phyloP scores from a whole-genome alignment of 495 filamentous ascomycete genomes.

The Hypomontagnella monticulosa region DNA sequence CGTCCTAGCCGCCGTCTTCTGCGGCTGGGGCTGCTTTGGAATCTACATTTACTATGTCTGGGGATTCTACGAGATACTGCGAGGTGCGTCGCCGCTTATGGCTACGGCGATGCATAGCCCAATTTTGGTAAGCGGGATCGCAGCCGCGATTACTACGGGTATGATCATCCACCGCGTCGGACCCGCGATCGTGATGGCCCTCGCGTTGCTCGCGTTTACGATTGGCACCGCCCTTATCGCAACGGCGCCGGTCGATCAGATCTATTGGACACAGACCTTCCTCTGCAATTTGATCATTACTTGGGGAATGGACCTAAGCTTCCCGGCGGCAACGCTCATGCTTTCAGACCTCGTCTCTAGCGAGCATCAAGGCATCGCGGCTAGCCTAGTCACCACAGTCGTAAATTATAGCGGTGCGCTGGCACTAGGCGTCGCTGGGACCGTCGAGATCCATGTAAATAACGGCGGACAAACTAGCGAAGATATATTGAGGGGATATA shows the following conservation, averaged over 20 bases:
- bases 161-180: conserved; percentile 58
- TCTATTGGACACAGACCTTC: conserved; percentile 59
- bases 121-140: conserved; percentile 58
- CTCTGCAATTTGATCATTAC: conserved; percentile 60
- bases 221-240: conserved; percentile 59
- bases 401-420: conserved; percentile 59
- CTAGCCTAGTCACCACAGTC: conserved; percentile 56
- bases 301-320: conserved; percentile 65
- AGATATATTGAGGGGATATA: conserved; percentile 52
- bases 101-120: conserved; percentile 61
- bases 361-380: conserved; percentile 57
- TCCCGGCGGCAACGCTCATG: conserved; percentile 55
- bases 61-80: conserved; percentile 63
- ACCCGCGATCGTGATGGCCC: conserved; percentile 61
- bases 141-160: conserved; percentile 63
- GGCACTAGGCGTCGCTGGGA: conserved; percentile 61
- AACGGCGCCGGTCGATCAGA: conserved; percentile 60
- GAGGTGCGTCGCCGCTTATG: conserved; percentile 59
- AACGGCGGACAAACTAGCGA: conserved; percentile 44
- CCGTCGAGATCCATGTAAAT: conserved; percentile 53
- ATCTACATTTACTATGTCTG: conserved; percentile 70
- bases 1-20: conserved; percentile 65
- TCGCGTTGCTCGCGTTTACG: conserved; percentile 62
- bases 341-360: conserved; percentile 55
- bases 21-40: conserved; percentile 71